A percentile compares a stretch with the other conserved stretches of the same genome.
phyloP scores from a whole-genome alignment of 148 eudicot species.

The Cornus florida region DNA sequence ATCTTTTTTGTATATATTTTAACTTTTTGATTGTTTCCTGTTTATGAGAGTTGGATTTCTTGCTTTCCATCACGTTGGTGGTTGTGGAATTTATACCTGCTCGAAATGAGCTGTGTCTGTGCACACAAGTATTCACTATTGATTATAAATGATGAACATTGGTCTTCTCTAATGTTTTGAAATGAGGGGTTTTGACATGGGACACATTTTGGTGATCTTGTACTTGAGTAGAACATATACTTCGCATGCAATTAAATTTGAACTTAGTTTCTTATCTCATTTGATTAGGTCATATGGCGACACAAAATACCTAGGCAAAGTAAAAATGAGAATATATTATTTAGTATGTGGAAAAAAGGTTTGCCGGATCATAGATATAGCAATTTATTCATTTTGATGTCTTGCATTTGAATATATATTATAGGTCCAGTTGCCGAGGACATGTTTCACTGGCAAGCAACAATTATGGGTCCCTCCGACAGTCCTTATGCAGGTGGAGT shows the following conservation, averaged over 20 bases:
- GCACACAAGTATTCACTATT: no score
- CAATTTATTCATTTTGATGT: background rate
- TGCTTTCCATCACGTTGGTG: no score
- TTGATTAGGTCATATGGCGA: no score
- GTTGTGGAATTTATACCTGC: no score
- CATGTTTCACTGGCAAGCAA: conserved; percentile 73
- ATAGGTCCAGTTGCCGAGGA: conserved; percentile 60
- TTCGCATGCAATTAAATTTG: background rate
- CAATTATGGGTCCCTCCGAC: conserved; percentile 67
- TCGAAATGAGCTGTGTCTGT: no score
- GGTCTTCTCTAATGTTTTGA: background rate
- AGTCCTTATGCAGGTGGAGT: conserved; percentile 80
- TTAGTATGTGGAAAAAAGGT: no score
- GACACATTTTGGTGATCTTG: background rate
- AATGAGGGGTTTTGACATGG: background rate
- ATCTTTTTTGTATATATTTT: no score
- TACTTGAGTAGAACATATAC: no score
- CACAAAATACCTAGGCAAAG: no score
- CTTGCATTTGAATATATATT: background rate
- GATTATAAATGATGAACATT: no score
- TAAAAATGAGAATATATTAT: no score
- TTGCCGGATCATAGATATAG: background rate
- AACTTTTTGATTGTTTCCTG: background rate
- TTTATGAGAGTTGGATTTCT: background rate
- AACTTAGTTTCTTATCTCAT: background rate